Evolutionary conservation across 1,284 basidiomycete species (phyloP).

Genomic region (Naganishia albida): DNA sequence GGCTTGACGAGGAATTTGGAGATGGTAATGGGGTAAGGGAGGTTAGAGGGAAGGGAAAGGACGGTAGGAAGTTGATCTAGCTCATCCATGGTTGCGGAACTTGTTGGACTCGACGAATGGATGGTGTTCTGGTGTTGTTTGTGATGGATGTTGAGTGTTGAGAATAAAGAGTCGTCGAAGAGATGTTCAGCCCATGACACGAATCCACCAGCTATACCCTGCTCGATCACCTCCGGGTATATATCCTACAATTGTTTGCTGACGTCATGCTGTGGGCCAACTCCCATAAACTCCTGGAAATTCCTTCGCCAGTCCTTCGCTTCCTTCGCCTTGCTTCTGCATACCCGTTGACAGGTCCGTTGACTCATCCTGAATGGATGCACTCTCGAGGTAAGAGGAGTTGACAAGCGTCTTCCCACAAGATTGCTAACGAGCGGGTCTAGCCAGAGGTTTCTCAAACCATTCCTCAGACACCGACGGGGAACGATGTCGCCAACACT

Average conservation of each 20-base stretch:
- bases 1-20: slow-evolving; percentile 63
- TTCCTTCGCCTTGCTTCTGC: too few species aligned
- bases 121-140: not conserved
- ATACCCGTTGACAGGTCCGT: too few species aligned
- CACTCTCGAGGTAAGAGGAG: too few species aligned
- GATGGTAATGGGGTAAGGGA: slow-evolving; percentile 78
- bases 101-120: too few species aligned
- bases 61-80: slow-evolving; percentile 39
- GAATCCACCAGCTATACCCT: not conserved
- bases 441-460: too few species aligned
- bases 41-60: slow-evolving; percentile 61
- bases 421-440: too few species aligned
- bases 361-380: too few species aligned
- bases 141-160: not conserved
- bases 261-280: slow-evolving; percentile 1
- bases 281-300: too few species aligned
- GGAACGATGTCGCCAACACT: too few species aligned
- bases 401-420: too few species aligned
- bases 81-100: slow-evolving; percentile 28
- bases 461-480: too few species aligned
- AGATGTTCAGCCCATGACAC: not conserved
- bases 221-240: not conserved
- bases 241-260: not conserved
- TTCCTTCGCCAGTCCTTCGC: too few species aligned
- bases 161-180: not conserved